Evolutionary conservation across 208 protist genomes (phyloP), one percentile per base, ranked within the genome.

Genomic region (Wallacemonas sp.): DNA sequence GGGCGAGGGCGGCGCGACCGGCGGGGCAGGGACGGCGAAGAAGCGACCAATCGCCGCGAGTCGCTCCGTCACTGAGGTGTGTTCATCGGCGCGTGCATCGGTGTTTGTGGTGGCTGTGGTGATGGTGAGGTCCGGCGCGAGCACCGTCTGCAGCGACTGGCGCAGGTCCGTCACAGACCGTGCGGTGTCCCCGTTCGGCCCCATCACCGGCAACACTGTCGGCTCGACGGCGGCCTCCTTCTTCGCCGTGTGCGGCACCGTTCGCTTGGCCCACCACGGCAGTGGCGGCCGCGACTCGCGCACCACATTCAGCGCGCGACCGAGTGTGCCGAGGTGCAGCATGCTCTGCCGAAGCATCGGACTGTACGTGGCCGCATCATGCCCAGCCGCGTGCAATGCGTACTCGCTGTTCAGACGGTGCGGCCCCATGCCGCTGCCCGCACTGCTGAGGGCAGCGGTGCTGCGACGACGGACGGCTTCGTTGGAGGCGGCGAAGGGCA

Each of bases 301-400:
- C 33, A 74, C 50, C 1, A 46, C 48, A 11, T 70, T 49, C 61
- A 78, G 67, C 32, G 72, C 57, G 39, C 67, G 63, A n/a, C 46
- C 69, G 22, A 81, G 65, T 1, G 25, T 54, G 12, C 55, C 69
- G 46, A 76, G 70, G 63, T 81, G 75, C 59, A 67, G 29, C 14
- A 42, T 54, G 25, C 61, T 62, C n/a, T 31, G 1, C 4, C 26
- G 70, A 52, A 73, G 16, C 36, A 68, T 48, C 14, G 64, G 75
- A 49, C 76, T 81, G 70, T 81, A 81, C 42, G 22, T 32, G 23
- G 16, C 26, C 25, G 64, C 75, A 11, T 66, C 65, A 26, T 73
- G 59, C 2, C 61, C 66, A 10, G 55, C 26, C 31, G n/a, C 18
- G 25, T 16, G 23, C n/a, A 67, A 1, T 42, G 55, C 66, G 33